Percentiles rank a stretch among this genome's conserved stretches.
phyloP scores from a whole-genome alignment of 176 grass and related monocot genomes.

The Musa itinerans region DNA sequence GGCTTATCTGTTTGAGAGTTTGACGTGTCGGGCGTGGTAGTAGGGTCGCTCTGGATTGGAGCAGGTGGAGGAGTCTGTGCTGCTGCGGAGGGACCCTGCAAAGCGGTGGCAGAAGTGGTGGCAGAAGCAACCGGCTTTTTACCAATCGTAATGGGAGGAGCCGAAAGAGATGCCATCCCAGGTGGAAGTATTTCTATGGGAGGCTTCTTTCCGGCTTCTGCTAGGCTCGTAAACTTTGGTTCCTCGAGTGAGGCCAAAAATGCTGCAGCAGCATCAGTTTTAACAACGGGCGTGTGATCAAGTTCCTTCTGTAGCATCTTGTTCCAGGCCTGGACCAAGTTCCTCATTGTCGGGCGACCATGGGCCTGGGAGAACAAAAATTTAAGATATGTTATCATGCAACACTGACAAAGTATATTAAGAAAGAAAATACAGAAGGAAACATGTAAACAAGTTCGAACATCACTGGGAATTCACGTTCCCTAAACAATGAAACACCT shows the following conservation, averaged over 20 bases:
- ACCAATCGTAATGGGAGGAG: slow-evolving; percentile 75
- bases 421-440: neutral
- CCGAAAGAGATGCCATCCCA: slow-evolving; percentile 86
- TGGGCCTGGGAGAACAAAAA: slow-evolving; percentile 50
- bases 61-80: slow-evolving; percentile 26
- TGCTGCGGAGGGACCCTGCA: slow-evolving; percentile 8
- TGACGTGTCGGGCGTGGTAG: slow-evolving; percentile 19
- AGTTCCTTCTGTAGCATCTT: slow-evolving; percentile 91
- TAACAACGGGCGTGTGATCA: slow-evolving; percentile 71
- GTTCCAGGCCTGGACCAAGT: slow-evolving; percentile 81
- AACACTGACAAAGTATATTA: neutral
- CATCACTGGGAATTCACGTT: neutral
- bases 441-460: neutral
- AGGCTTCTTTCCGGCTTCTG: slow-evolving; percentile 69
- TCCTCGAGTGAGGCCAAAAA: slow-evolving; percentile 96
- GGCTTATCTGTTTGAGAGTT: slow-evolving; percentile 27
- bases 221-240: slow-evolving; percentile 74
- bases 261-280: slow-evolving; percentile 89
- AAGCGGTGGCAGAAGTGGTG: neutral
- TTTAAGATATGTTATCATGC: slow-evolving; percentile 24
- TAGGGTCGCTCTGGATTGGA: slow-evolving; percentile 26
- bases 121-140: slow-evolving; percentile 23
- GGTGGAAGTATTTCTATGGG: slow-evolving; percentile 98
- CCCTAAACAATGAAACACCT: neutral
- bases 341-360: slow-evolving; percentile 80